Evolutionary conservation across 768 basidiomycete genomes (phyloP).

Genomic region (Tephrocybe sp.): DNA sequence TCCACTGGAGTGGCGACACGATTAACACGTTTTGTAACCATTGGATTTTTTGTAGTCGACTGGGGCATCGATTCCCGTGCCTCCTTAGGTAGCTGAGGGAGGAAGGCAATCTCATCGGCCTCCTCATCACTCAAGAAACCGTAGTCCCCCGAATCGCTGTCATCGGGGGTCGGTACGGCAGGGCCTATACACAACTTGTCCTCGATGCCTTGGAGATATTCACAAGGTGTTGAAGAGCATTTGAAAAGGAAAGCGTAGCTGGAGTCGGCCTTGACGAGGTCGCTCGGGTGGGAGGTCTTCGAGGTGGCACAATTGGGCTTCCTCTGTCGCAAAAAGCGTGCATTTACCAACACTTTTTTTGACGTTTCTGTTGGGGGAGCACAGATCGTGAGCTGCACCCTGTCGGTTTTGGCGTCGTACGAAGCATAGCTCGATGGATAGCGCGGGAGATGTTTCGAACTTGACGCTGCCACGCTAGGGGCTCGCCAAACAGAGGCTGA

Average conservation of each 20-base stretch:
- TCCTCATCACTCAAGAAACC: slow-evolving; percentile 4
- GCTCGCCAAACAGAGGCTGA: not conserved
- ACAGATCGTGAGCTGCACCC: slow-evolving; percentile 2
- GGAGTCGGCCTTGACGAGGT: not conserved
- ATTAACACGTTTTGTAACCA: not conserved
- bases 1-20: not conserved
- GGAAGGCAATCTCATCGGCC: slow-evolving; percentile 5
- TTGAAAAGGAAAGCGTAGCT: not conserved
- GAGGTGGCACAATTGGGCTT: not conserved
- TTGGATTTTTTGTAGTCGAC: not conserved
- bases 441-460: not conserved
- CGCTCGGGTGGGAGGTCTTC: not conserved
- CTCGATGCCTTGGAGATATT: slow-evolving; percentile 1
- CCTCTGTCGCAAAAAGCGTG: not conserved
- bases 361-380: not conserved
- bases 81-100: not conserved
- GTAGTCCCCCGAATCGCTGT: not conserved
- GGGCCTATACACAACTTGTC: not conserved
- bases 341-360: not conserved
- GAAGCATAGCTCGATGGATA: not conserved
- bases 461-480: too few relatives aligned
- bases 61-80: not conserved
- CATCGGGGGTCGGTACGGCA: not conserved
- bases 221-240: not conserved
- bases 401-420: not conserved